A percentile compares a stretch with the other conserved stretches of the same genome.
Evolutionary conservation across 2,329 filamentous ascomycete genomes (phyloP).

Genomic region (Sordariomycetes sp.): DNA sequence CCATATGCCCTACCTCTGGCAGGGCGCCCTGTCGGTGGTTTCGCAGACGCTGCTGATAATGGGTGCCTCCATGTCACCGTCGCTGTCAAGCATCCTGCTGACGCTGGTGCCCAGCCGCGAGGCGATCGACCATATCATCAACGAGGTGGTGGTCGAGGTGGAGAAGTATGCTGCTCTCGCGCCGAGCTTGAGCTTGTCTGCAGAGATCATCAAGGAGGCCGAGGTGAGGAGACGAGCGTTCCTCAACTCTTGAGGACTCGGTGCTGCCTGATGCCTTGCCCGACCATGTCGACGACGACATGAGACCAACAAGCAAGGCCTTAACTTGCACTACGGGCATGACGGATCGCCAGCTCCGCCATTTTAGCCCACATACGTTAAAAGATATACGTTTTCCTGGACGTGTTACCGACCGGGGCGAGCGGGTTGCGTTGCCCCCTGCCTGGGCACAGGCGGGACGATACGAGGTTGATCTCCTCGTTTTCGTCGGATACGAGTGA

Average conservation of each 20-base stretch:
- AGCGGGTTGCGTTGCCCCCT: no score
- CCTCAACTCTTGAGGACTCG: conserved; percentile 17
- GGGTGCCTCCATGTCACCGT: conserved; percentile 73
- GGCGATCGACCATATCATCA: conserved; percentile 65
- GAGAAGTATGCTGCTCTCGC: conserved; percentile 65
- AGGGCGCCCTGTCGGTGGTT: conserved; percentile 73
- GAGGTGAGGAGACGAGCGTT: conserved; percentile 60
- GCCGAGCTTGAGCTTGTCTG: conserved; percentile 64
- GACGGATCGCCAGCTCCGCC: no score
- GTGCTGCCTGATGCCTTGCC: no score
- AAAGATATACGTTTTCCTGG: no score
- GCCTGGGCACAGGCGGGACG: no score
- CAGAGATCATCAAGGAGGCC: conserved; percentile 72
- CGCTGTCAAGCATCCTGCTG: conserved; percentile 54
- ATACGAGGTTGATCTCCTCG: no score
- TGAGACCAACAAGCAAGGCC: no score
- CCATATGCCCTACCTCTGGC: conserved; percentile 79
- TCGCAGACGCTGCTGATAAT: conserved; percentile 74
- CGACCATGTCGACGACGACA: no score
- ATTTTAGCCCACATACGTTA: no score
- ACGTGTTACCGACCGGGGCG: no score
- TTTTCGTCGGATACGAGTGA: no score
- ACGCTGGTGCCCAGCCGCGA: conserved; percentile 44
- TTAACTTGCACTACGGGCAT: no score
- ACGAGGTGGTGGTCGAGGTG: conserved; percentile 65